Evolutionary conservation across 163 green algal species (phyloP), one percentile per base, ranked within the genome.

Genomic region (Trebouxiophyceae sp.): DNA sequence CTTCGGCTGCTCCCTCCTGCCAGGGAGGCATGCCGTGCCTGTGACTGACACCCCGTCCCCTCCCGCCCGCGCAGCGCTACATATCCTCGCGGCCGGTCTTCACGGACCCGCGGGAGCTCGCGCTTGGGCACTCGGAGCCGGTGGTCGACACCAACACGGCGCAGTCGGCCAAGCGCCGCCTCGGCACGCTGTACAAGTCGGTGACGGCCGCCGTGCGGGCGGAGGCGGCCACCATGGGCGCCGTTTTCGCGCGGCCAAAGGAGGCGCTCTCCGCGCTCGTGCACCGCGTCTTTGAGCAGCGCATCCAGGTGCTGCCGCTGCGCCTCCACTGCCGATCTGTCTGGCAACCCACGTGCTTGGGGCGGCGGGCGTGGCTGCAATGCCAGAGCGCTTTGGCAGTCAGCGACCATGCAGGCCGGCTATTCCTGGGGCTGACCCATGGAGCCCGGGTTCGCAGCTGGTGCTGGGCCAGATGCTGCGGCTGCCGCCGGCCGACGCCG

Each of bases 31-130:
- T n/a, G n/a, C n/a, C n/a, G n/a, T n/a, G n/a, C n/a, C n/a, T n/a
- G n/a, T n/a, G n/a, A n/a, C n/a, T n/a, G n/a, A n/a, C n/a, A n/a
- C n/a, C n/a, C n/a, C n/a, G n/a, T n/a, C n/a, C n/a, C n/a, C n/a
- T n/a, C n/a, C 45, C 45, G 16, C 45, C 45, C 16, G 45, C 45
- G 59, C 73, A 89, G 70, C 72, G 86, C 8, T 93, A 91, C 75
- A 85, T 93, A 47, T 75, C 79, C 28, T 80, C 78, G 20, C 69
- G 81, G 33, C 72, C 77, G 23, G 81, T 91, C 66, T 93, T 93
- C 71, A 72, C 81, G 29, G 77, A 88, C 61, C 33, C 70, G 32
- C 58, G 71, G 58, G 69, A 84, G 65, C 45, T 80, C 7, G 58
- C 66, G 20, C 67, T 60, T 47, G 68, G 74, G 39, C 45, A 71